Conservation (phyloP, 2,329 filamentous ascomycete species). For the Clarireedia hainanense region DNA sequence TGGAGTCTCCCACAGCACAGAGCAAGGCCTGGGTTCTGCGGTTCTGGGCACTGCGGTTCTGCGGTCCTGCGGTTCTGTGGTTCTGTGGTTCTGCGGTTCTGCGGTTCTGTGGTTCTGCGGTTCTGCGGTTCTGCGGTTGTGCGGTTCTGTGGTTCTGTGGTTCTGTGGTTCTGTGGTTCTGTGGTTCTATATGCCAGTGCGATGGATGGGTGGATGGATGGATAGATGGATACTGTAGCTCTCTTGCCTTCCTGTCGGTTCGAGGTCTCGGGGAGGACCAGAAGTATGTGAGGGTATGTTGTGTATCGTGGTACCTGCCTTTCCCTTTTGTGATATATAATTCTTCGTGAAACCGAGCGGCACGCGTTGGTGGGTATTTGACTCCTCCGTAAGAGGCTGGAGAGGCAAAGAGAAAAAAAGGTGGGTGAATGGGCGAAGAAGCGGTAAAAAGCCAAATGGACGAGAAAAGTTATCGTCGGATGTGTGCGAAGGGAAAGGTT, state of each 20-base stretch:
- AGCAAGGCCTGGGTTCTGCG: no score
- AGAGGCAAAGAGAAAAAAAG: not conserved
- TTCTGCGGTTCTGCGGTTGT: no score
- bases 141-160: no score
- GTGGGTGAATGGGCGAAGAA: slow-evolving; percentile 6
- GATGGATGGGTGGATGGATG: no score
- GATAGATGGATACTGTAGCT: no score
- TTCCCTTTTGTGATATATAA: slow-evolving; percentile 4
- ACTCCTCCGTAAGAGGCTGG: slow-evolving; percentile 5
- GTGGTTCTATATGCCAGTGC: no score
- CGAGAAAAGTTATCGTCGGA: not conserved
- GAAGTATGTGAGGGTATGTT: not conserved
- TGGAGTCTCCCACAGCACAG: not conserved
- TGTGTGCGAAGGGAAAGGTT: not conserved
- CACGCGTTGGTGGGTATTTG: slow-evolving; percentile 3
- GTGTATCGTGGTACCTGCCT: not conserved
- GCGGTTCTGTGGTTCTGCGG: no score
- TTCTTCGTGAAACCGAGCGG: slow-evolving; percentile 4
- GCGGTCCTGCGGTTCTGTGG: no score
- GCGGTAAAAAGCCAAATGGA: slow-evolving; percentile 5
- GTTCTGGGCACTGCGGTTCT: no score
- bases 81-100: no score
- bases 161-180: no score
- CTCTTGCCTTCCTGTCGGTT: no score
- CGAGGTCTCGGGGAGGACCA: not conserved